Base-by-base conservation (phyloP, 1,284 basidiomycete genomes). In the Ustilago cynodontis region DNA sequence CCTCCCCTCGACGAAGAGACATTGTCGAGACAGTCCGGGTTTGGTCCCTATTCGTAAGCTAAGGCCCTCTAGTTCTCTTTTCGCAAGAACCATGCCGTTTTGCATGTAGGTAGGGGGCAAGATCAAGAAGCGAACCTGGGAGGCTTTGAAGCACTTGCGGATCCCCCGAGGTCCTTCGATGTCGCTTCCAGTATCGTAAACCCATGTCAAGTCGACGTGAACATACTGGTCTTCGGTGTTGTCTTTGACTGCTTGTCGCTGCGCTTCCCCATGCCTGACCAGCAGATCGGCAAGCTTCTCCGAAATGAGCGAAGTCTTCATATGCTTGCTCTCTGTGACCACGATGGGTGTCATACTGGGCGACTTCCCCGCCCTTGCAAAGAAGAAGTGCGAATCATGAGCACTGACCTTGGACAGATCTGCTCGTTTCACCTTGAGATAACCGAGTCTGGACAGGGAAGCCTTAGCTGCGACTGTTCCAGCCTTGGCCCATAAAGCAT, bases 261-360 rank as follows among this genome's bases (percentile, higher is more conserved):
- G 24, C 8, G 54, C 39, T 10, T 56, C 24, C 3, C 39, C 39
- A 7, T 28, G 10, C 16, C 22, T 2, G 4, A 47, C 3, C 50
- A 64, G 28, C 18, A 14, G 29, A n/a, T 47, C 28, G 29, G 62
- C 62, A 33, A 52, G 28, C 37, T 16, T 24, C 20, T 54, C 50
- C 2, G 63, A 65, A 28, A 65, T 65, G 41, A 65, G 56, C 22
- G 63, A 65, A 14, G 51, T 24, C n/a, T 26, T 35, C 11, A 56
- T 50, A 26, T 41, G 22, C 33, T 50, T n/a, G 47, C 54, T 29
- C 33, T 49, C 61, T 8, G 60, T 50, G 52, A 62, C 35, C 18
- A 63, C 47, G n/a, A 63, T 24, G 2, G 53, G n/a, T 11, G 53
- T 31, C 53, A 49, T 11, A 22, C 22, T 26, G 9, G 18, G 22